phyloP scores from a whole-genome alignment of 2,329 filamentous ascomycete genomes.

The Aspergillus calidoustus region DNA sequence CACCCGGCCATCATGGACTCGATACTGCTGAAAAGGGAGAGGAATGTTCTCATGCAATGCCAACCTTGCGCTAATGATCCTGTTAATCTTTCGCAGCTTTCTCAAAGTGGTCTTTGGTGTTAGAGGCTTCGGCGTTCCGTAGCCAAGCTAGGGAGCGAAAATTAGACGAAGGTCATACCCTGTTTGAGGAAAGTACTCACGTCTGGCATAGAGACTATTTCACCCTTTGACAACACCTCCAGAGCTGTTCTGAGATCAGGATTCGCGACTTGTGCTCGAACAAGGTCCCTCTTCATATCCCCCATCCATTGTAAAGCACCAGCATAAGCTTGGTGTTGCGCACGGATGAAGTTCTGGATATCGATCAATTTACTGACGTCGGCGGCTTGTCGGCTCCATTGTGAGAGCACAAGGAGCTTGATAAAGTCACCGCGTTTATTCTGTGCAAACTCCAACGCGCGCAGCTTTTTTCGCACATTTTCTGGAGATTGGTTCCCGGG shows the following conservation, averaged over 20 bases:
- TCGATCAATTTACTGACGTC: conserved; percentile 89
- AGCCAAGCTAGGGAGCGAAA: conserved; percentile 63
- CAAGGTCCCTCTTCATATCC: conserved; percentile 73
- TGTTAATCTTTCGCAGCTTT: conserved; percentile 80
- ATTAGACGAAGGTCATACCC: conserved; percentile 24
- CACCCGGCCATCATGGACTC: conserved; percentile 81
- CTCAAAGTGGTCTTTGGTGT: conserved; percentile 73
- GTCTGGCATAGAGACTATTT: conserved; percentile 78
- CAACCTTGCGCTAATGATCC: conserved; percentile 78
- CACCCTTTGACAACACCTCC: conserved; percentile 79
- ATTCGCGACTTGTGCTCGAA: conserved; percentile 76
- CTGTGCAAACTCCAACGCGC: conserved; percentile 77
- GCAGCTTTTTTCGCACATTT: conserved; percentile 76
- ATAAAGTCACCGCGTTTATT: conserved; percentile 85
- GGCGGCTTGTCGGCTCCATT: conserved; percentile 82
- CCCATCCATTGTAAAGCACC: conserved; percentile 66
- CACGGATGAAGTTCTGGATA: conserved; percentile 74
- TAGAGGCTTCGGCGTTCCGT: conserved; percentile 74
- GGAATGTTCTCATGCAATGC: conserved; percentile 85
- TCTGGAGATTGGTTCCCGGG: conserved; percentile 51
- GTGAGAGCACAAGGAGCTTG: conserved; percentile 85
- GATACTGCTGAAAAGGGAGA: conserved; percentile 74
- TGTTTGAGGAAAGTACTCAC: conserved; percentile 52
- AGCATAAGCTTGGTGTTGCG: conserved; percentile 65
- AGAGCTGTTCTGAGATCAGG: conserved; percentile 91